Evolutionary conservation across 495 filamentous ascomycete genomes (phyloP).

Genomic region (Tuber borchii): DNA sequence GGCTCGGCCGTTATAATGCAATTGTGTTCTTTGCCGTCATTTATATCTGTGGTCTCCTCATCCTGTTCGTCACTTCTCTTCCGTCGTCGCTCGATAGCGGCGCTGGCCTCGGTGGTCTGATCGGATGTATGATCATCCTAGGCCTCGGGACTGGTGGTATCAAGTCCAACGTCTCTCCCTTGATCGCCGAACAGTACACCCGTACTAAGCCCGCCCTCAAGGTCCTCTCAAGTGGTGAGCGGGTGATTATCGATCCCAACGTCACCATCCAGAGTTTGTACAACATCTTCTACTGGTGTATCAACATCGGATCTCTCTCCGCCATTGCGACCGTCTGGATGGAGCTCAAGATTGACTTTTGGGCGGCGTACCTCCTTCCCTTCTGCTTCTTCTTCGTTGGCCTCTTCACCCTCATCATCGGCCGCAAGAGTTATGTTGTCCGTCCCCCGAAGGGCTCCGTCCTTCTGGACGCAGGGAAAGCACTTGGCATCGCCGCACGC

Average conservation of each 20-base stretch:
- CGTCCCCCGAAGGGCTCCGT: conserved; percentile 45
- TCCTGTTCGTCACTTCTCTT: conserved; percentile 57
- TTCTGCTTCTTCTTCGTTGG: conserved; percentile 51
- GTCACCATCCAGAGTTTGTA: conserved; percentile 58
- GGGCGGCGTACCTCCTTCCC: conserved; percentile 48
- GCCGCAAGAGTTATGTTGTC: conserved; percentile 43
- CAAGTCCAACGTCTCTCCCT: conserved; percentile 62
- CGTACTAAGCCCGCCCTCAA: conserved; percentile 47
- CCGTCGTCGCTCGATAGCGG: conserved; percentile 55
- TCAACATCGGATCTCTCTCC: conserved; percentile 50
- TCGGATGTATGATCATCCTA: conserved; percentile 46
- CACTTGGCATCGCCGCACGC: conserved; percentile 51
- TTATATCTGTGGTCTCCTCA: conserved; percentile 60
- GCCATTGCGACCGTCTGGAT: conserved; percentile 48
- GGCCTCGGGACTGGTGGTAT: conserved; percentile 52
- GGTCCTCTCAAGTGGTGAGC: conserved; percentile 48
- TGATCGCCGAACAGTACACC: conserved; percentile 55
- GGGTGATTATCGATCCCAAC: conserved; percentile 55
- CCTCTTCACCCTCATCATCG: conserved; percentile 42
- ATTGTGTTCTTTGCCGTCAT: conserved; percentile 58
- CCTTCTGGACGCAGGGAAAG: conserved; percentile 46
- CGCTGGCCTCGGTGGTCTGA: conserved; percentile 47
- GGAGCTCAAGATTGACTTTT: conserved; percentile 48
- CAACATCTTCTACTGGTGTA: conserved; percentile 59
- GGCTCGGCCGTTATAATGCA: conserved; percentile 51